phyloP scores from a whole-genome alignment of 148 eudicot genomes.

The Spergularia bocconei region DNA sequence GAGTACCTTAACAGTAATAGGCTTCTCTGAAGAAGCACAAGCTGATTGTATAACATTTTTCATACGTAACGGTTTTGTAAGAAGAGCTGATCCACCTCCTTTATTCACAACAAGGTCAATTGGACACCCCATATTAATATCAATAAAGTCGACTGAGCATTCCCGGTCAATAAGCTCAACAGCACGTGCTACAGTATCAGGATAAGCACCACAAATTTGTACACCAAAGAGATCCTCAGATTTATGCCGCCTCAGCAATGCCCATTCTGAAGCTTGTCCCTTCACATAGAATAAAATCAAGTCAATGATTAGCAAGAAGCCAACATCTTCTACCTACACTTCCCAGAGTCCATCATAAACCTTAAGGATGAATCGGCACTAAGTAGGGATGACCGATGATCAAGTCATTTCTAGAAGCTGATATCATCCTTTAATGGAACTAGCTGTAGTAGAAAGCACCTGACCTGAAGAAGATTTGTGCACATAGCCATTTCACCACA shows the following conservation, averaged over 20 bases:
- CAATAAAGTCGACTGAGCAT: constrained; percentile 90
- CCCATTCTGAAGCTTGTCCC: constrained; percentile 99
- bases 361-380: neutral
- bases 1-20: constrained; percentile 86
- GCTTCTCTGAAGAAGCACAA: constrained; percentile 64
- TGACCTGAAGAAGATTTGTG: constrained; percentile 94
- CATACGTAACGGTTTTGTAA: constrained; percentile 90
- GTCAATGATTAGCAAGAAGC: neutral
- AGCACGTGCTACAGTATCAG: constrained; percentile 86
- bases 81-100: constrained; percentile 97
- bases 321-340: neutral
- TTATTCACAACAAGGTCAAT: constrained; percentile 93
- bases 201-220: constrained; percentile 98
- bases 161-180: constrained; percentile 92
- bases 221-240: constrained; percentile 97
- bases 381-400: neutral
- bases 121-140: constrained; percentile 98
- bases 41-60: constrained; percentile 73
- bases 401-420: neutral
- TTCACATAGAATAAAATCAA: constrained; percentile 21
- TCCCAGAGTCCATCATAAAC: neutral
- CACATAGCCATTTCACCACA: constrained; percentile 99
- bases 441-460: constrained; percentile 8
- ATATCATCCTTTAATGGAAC: neutral
- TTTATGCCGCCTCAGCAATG: constrained; percentile 84